A percentile compares a stretch with the other conserved stretches of the same genome.
Evolutionary conservation across 805 yeast genomes (phyloP).

Genomic region (Monosporozyma aquatica): DNA sequence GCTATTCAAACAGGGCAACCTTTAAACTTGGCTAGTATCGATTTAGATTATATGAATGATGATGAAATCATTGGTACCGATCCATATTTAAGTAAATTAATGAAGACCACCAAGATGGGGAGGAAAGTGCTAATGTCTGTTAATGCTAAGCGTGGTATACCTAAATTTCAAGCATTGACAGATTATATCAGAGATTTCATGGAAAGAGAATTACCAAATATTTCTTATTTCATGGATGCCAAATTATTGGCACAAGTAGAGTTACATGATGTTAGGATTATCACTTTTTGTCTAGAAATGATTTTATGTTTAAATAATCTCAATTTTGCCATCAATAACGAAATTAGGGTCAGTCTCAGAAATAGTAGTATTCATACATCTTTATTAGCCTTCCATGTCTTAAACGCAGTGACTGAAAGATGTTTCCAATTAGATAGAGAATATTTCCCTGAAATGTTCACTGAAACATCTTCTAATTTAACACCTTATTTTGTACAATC

Average conservation of each 20-base stretch:
- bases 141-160: constrained; percentile 7
- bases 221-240: background rate
- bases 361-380: constrained; percentile 9
- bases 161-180: constrained; percentile 8
- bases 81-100: constrained; percentile 9
- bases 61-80: background rate
- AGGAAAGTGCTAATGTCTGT: constrained; percentile 14
- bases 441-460: constrained; percentile 12
- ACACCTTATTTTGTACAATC: constrained; percentile 16
- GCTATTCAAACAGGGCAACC: constrained; percentile 23
- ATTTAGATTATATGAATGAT: constrained; percentile 7
- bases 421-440: constrained; percentile 14
- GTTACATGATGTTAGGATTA: constrained; percentile 3
- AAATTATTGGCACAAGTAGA: background rate
- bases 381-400: constrained; percentile 13
- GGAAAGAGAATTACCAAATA: constrained; percentile 4
- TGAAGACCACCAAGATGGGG: constrained; percentile 12
- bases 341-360: constrained; percentile 7
- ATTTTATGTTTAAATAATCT: constrained; percentile 11
- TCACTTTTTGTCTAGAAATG: constrained; percentile 3
- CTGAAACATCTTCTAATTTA: constrained; percentile 3
- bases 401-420: constrained; percentile 9
- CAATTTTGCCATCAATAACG: constrained; percentile 10
- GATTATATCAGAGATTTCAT: constrained; percentile 2
- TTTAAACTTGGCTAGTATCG: constrained; percentile 7